These are phyloP conservation scores for Pseudogymnoascus sp. DNA, from an alignment of 2,329 filamentous ascomycete genomes.

Conservation along the genomic window DNA sequence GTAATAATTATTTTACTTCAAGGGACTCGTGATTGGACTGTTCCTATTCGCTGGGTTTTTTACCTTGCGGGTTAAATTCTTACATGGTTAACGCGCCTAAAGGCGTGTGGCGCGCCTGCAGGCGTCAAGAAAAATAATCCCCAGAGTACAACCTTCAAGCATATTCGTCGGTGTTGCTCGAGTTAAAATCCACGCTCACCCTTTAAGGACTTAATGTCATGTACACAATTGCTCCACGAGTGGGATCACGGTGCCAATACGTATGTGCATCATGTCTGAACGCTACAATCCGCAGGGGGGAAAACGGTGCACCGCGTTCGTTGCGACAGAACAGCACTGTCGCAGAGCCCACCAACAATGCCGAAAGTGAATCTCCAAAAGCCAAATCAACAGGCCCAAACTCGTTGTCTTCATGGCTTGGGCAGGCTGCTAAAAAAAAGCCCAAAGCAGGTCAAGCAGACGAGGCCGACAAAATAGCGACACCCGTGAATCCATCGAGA, in stretches of 20 bases:
- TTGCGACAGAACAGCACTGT: neutral
- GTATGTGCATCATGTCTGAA: neutral
- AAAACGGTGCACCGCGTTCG: neutral
- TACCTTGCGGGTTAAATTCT: constrained; percentile 5
- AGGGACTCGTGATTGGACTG: neutral
- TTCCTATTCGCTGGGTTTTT: neutral
- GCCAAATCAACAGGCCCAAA: neutral
- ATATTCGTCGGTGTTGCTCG: neutral
- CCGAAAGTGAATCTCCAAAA: neutral
- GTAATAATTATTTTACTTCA: neutral
- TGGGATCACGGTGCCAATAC: neutral
- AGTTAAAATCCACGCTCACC: neutral
- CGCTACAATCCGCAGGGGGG: neutral
- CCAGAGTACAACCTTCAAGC: neutral
- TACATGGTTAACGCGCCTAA: neutral
- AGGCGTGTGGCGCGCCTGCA: neutral
- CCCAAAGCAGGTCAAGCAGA: neutral
- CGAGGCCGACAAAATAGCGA: neutral
- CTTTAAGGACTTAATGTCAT: neutral
- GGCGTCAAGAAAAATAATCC: neutral
- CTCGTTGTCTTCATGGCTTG: neutral
- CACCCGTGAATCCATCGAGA: neutral
- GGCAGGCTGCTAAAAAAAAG: neutral
- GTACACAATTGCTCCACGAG: constrained; percentile 6
- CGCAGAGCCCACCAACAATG: neutral